phyloP scores from a whole-genome alignment of 768 basidiomycete species.

The Saitozyma sp. region DNA sequence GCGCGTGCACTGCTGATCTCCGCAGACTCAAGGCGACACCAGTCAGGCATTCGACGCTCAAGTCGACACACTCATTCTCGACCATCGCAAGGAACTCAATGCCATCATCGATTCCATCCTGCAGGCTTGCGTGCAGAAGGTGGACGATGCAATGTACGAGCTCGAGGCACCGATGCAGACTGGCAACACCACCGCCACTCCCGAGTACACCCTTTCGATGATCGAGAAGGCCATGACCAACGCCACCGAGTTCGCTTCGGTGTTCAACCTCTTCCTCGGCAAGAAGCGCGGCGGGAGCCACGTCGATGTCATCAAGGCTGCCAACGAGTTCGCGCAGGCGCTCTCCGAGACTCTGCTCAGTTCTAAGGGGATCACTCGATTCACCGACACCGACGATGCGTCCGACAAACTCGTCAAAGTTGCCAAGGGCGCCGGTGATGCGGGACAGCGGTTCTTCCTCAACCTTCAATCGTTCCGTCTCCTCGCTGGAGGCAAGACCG shows the following conservation, averaged over 20 bases:
- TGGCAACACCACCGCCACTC: conserved; percentile 95
- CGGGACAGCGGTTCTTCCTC: conserved; percentile 86
- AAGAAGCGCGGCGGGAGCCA: conserved; percentile 83
- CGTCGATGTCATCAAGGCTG: conserved; percentile 96
- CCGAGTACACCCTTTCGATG: conserved; percentile 96
- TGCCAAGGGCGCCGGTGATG: conserved; percentile 83
- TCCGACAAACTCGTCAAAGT: conserved; percentile 83
- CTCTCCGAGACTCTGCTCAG: conserved; percentile 88
- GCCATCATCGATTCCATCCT: conserved; percentile 97
- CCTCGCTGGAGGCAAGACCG: conserved; percentile 75
- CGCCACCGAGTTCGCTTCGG: conserved; percentile 91
- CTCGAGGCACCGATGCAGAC: conserved; percentile 92
- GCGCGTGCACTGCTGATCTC: too few relatives aligned
- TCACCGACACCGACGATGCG: conserved; percentile 85
- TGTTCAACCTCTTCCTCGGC: conserved; percentile 86
- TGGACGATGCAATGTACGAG: conserved; percentile 96
- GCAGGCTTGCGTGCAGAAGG: conserved; percentile 92
- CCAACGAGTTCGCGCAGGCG: conserved; percentile 93
- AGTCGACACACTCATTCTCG: conserved; percentile 92
- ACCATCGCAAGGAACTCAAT: conserved; percentile 96
- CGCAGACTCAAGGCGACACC: conserved; percentile 74
- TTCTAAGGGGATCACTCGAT: conserved; percentile 91
- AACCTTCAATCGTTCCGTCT: conserved; percentile 95
- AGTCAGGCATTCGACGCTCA: conserved; percentile 94
- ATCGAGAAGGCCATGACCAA: conserved; percentile 94